Percentiles rank a stretch among this genome's conserved stretches.
phyloP scores from a whole-genome alignment of 768 basidiomycete genomes.

The Leccinum disarticulatum region DNA sequence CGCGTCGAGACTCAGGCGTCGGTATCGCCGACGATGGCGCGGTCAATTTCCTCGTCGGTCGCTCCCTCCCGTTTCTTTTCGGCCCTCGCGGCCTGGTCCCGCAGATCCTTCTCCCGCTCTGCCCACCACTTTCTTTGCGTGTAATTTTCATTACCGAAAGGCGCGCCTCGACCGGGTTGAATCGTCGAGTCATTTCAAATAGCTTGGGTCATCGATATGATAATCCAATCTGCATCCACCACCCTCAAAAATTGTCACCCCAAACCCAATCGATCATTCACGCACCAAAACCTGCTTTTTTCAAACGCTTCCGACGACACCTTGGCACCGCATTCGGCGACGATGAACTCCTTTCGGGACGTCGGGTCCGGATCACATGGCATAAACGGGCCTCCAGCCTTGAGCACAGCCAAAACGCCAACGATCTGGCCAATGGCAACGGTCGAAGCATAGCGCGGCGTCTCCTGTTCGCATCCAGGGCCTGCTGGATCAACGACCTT shows the following conservation, averaged over 20 bases:
- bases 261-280: background rate
- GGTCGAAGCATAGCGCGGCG: conserved; percentile 30
- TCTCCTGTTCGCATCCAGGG: conserved; percentile 22
- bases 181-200: conserved; percentile 21
- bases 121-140: conserved; percentile 37
- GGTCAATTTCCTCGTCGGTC: conserved; percentile 14
- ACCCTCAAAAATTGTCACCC: background rate
- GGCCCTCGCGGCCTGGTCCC: conserved; percentile 13
- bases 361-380: conserved; percentile 29
- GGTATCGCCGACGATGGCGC: conserved; percentile 15
- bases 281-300: conserved; percentile 25
- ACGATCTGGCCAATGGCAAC: conserved; percentile 29
- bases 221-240: conserved; percentile 19
- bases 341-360: conserved; percentile 28
- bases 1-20: conserved; percentile 22
- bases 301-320: conserved; percentile 16
- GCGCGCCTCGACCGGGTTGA: conserved; percentile 43
- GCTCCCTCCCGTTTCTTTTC: conserved; percentile 24
- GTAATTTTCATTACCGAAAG: conserved; percentile 40
- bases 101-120: conserved; percentile 27
- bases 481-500: conserved; percentile 25
- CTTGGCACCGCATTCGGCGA: conserved; percentile 27
- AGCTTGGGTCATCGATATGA: conserved; percentile 30
- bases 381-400: conserved; percentile 29
- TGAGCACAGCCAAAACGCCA: conserved; percentile 32